Evolutionary conservation across 2,329 filamentous ascomycete genomes (phyloP), one percentile per base, ranked within the genome.

Genomic region (Metarhizium anisopliae): DNA sequence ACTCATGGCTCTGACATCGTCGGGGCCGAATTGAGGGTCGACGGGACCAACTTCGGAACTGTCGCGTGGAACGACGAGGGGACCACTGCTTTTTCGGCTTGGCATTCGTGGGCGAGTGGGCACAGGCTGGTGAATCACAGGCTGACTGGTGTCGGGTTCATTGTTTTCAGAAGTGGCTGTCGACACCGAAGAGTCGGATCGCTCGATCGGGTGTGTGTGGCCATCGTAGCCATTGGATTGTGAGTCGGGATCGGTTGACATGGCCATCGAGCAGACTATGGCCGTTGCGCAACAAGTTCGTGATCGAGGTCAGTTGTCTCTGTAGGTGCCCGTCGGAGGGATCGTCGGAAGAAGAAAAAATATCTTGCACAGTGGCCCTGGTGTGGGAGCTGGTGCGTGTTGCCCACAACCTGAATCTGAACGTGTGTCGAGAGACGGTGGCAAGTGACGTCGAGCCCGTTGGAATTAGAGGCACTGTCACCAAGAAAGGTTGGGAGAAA

Each of bases 1-100:
- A 69, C 92, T 96, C 93, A 99, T 97, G 59, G 90, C 89, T 65
- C 93, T 79, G 59, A 94, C 92, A 70, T 96, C 92, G 68, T 90
- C 88, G 29, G 91, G 87, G 30, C 91, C 90, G 63, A 91, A 89
- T 60, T 89, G 81, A 59, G 87, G 82, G 60, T 90, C 85, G 59
- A 86, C 75, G 40, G 89, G 82, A 61, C 89, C 87, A 58, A 90
- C 83, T 57, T 86, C 83, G 20, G 82, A 83, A 64, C 81, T 87
- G 66, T 93, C 88, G 62, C 89, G 83, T 40, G 87, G 86, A 43
- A 95, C 87, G 60, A 92, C 88, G 61, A 94, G 86, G 51, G 90
- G 90, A 56, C 88, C 88, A 68, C 88, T 93, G 63, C 86, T 89
- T 72, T 90, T 90, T 51, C 89, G 81, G 63, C 82, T 88, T 18